phyloP scores from a whole-genome alignment of 345 rosid genomes.

The Microcos paniculata region DNA sequence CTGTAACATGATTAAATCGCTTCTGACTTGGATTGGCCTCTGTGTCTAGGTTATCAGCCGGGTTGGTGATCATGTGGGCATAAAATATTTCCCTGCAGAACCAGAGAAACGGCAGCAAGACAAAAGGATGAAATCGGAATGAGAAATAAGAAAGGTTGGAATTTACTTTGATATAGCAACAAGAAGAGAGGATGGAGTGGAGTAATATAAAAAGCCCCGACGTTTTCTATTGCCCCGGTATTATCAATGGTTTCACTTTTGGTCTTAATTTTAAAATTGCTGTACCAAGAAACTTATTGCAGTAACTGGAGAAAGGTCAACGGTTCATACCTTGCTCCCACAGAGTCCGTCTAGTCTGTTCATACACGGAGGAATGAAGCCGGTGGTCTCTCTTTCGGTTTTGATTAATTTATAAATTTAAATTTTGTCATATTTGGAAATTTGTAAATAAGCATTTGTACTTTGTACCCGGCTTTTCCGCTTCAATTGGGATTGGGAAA shows the following conservation, averaged over 20 bases:
- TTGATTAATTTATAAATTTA: neutral
- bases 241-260: neutral
- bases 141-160: neutral
- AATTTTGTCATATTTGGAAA: neutral
- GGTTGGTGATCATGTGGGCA: constrained; percentile 65
- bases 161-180: neutral
- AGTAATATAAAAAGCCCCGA: neutral
- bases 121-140: constrained; percentile 29
- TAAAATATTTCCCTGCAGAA: constrained; percentile 72
- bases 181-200: neutral
- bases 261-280: neutral
- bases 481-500: too few relatives aligned
- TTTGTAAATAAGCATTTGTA: neutral
- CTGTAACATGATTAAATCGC: neutral
- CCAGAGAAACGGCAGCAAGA: constrained; percentile 37
- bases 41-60: constrained; percentile 48
- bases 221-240: neutral
- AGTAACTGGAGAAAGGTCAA: too few relatives aligned
- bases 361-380: neutral
- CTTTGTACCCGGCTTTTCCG: too few relatives aligned
- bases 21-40: neutral
- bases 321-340: too few relatives aligned
- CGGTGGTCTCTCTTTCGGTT: too few relatives aligned
- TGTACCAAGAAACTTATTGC: too few relatives aligned
- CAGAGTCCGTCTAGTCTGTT: neutral